Base-by-base conservation (phyloP, 148 eudicot species). In the Bassia scoparia region DNA sequence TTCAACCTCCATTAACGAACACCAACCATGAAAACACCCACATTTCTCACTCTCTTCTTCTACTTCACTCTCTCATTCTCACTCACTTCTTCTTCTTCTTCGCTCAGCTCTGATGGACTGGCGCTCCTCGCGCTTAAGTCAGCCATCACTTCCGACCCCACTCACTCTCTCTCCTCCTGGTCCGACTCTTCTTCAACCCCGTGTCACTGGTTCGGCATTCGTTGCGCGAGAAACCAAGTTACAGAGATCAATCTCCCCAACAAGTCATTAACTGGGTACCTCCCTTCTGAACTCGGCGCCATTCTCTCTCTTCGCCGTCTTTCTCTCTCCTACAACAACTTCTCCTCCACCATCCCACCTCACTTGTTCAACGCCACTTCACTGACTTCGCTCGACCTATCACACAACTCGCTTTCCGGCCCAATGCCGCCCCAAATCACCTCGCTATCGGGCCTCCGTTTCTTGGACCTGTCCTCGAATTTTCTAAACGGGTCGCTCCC, bases 251-350 rank as follows among this genome's bases (percentile, higher is more conserved):
- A 86, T 10, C 96, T 94, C 76, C 30, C 89, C 15, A 64, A 70
- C 84, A 78, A 79, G 38, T 56, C 73, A 38, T 68, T 94, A 56
- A 76, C 91, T 7, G 98, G 98, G 30, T 94, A 94, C 85, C 73
- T 94, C 16, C 98, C 98, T 7, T 94, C 96, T 2, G 97, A 88
- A 41, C 84, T 94, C 46, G 97, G 93, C 11, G 84, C 89, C 2
- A 81, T 94, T 29, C 65, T 85, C 70, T 76, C 81, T 31, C 93
- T 93, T 56, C 80, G 81, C 35, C 78, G 69, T 9, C 86, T 89
- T 58, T 77, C 90, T 68, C 87, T 89, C 68, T 80, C 90, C 10
- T 13, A 71, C 49, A 88, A 88, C 69, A 88, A 88, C 79, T 86
- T 88, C 82, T 79, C 92, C 33, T 68, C 69, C 2, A 73, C 81